Percentiles rank a stretch among this genome's conserved stretches.
phyloP scores from a whole-genome alignment of 805 yeast genomes.

The Pichia rugopelliculosa region DNA sequence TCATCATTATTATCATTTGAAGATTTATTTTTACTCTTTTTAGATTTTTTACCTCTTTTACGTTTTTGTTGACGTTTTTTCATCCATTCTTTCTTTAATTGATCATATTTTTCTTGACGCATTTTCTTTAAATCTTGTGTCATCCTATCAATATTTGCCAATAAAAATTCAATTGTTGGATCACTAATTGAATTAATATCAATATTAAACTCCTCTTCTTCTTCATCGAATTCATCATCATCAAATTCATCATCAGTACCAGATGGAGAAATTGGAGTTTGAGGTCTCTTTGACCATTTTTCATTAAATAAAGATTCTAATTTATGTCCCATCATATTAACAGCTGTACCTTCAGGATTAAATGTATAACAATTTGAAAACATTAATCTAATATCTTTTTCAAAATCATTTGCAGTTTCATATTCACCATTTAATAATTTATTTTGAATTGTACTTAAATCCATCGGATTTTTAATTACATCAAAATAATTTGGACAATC shows the following conservation, averaged over 20 bases:
- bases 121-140: conserved; percentile 74
- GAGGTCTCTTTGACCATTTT: conserved; percentile 82
- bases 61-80: conserved; percentile 39
- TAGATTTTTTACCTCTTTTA: conserved; percentile 25
- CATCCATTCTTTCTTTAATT: conserved; percentile 55
- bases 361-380: conserved; percentile 85
- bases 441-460: conserved; percentile 73
- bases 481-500: conserved; percentile 88
- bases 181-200: conserved; percentile 64
- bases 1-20: conserved; percentile 31
- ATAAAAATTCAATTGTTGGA: conserved; percentile 85
- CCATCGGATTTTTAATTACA: conserved; percentile 90
- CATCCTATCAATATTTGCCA: conserved; percentile 81
- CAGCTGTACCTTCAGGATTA: conserved; percentile 97
- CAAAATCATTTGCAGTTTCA: conserved; percentile 83
- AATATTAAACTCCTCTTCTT: conserved; percentile 44
- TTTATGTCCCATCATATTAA: conserved; percentile 89
- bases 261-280: conserved; percentile 44
- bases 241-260: conserved; percentile 38
- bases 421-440: conserved; percentile 83
- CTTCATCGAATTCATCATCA: conserved; percentile 26
- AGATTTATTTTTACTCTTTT: conserved; percentile 42
- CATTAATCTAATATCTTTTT: conserved; percentile 70
- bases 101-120: conserved; percentile 69
- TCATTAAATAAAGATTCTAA: conserved; percentile 80